Percentiles rank a stretch among this genome's conserved stretches.
phyloP scores from a whole-genome alignment of 208 protist genomes.

The Trypanosoma mega region DNA sequence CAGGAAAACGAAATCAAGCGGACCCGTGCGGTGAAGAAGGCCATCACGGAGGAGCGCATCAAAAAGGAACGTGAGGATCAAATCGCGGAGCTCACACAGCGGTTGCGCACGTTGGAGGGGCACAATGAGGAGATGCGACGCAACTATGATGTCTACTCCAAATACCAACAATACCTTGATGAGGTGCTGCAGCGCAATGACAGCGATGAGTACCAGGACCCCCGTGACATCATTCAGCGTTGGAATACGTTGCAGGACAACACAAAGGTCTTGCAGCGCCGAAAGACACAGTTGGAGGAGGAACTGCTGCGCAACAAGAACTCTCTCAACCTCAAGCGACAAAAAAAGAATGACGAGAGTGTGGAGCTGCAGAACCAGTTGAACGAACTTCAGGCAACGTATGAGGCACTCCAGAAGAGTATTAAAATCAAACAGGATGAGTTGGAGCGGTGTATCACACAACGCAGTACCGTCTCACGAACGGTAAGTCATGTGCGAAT shows the following conservation, averaged over 20 bases:
- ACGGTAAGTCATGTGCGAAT: slow-evolving; percentile 91
- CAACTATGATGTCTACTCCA: slow-evolving; percentile 62
- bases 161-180: slow-evolving; percentile 89
- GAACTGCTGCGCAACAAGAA: slow-evolving; percentile 89
- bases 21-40: slow-evolving; percentile 85
- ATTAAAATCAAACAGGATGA: slow-evolving; percentile 90
- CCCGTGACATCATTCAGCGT: slow-evolving; percentile 88
- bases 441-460: slow-evolving; percentile 84
- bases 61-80: slow-evolving; percentile 86
- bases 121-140: slow-evolving; percentile 56
- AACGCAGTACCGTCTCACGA: slow-evolving; percentile 85
- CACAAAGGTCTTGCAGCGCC: slow-evolving; percentile 86
- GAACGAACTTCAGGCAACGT: slow-evolving; percentile 84
- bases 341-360: slow-evolving; percentile 82
- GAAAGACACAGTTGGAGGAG: slow-evolving; percentile 91
- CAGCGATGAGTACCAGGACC: slow-evolving; percentile 90
- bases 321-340: slow-evolving; percentile 72
- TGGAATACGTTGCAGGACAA: slow-evolving; percentile 92
- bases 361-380: slow-evolving; percentile 89
- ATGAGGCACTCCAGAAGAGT: slow-evolving; percentile 82
- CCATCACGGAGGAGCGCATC: slow-evolving; percentile 76
- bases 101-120: slow-evolving; percentile 52
- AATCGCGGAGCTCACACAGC: slow-evolving; percentile 59
- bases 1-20: slow-evolving; percentile 93
- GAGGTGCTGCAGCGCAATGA: slow-evolving; percentile 89